Conservation (phyloP, 805 yeast species). For the Vanderwaltozyma tropicalis region DNA sequence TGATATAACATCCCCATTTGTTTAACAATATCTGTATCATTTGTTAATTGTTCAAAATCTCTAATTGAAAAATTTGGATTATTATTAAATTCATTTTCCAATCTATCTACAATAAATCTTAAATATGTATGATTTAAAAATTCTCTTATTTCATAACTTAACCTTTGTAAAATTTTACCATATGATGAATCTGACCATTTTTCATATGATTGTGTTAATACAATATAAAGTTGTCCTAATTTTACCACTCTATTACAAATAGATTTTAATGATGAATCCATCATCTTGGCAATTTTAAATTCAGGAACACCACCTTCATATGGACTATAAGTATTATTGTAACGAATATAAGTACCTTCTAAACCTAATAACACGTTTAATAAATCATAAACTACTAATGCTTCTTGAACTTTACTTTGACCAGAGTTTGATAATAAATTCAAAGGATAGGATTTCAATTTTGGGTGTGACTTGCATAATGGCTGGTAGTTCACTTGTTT, state of each 20-base stretch:
- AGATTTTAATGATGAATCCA: conserved; percentile 67
- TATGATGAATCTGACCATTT: conserved; percentile 41
- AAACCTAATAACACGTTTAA: conserved; percentile 55
- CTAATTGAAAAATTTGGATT: conserved; percentile 48
- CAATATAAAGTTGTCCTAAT: conserved; percentile 53
- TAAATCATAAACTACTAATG: conserved; percentile 59
- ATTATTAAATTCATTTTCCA: conserved; percentile 45
- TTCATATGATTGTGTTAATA: conserved; percentile 51
- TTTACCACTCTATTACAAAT: conserved; percentile 50
- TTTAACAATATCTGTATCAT: conserved; percentile 26
- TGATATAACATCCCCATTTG: conserved; percentile 49
- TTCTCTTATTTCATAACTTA: conserved; percentile 50
- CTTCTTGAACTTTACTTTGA: conserved; percentile 49
- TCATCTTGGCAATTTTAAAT: conserved; percentile 55
- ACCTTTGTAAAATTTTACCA: conserved; percentile 67
- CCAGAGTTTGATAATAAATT: conserved; percentile 25
- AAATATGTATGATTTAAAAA: conserved; percentile 32
- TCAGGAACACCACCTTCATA: conserved; percentile 44
- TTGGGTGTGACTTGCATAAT: conserved; percentile 22
- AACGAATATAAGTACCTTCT: conserved; percentile 72
- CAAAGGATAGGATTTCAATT: conserved; percentile 36
- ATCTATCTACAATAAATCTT: conserved; percentile 27
- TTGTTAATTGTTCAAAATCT: conserved; percentile 43
- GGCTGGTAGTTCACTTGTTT: conserved; percentile 30
- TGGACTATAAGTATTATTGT: conserved; percentile 50